Evolutionary conservation across 306 rosid genomes (phyloP).

Genomic region (Lablab purpureus): DNA sequence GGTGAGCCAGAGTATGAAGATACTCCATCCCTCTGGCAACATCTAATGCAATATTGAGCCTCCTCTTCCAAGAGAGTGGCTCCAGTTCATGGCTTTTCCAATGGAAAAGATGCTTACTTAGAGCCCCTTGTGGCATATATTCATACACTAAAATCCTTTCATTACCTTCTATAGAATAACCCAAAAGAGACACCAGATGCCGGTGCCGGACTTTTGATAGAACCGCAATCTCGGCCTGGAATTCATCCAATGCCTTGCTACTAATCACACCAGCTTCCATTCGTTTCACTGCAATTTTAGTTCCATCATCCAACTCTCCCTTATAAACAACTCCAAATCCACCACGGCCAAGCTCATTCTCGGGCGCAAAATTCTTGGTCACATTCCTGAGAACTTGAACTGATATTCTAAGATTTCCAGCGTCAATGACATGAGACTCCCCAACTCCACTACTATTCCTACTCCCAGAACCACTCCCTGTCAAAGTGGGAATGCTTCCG

Average conservation of each 20-base stretch:
- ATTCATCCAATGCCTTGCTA: constrained; percentile 91
- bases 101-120: constrained; percentile 91
- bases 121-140: constrained; percentile 98
- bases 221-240: constrained; percentile 94
- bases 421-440: constrained; percentile 85
- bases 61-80: constrained; percentile 97
- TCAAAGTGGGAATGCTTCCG: constrained; percentile 61
- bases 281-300: constrained; percentile 91
- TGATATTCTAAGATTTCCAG: constrained; percentile 90
- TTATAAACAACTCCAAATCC: constrained; percentile 96
- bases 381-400: constrained; percentile 89
- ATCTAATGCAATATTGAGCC: constrained; percentile 94
- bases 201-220: constrained; percentile 97
- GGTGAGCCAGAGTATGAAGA: constrained; percentile 90
- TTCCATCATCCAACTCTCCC: constrained; percentile 97
- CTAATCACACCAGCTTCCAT: constrained; percentile 88
- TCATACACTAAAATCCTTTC: constrained; percentile 94
- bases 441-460: constrained; percentile 68
- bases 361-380: constrained; percentile 87
- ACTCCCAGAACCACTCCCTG: constrained; percentile 78
- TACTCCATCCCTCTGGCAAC: constrained; percentile 99
- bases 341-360: constrained; percentile 97
- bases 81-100: constrained; percentile 78
- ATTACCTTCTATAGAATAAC: constrained; percentile 76
- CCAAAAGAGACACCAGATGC: constrained; percentile 90